Base-by-base conservation (phyloP, 352 stramenopile genomes). In the Globisporangium sylvaticum region DNA sequence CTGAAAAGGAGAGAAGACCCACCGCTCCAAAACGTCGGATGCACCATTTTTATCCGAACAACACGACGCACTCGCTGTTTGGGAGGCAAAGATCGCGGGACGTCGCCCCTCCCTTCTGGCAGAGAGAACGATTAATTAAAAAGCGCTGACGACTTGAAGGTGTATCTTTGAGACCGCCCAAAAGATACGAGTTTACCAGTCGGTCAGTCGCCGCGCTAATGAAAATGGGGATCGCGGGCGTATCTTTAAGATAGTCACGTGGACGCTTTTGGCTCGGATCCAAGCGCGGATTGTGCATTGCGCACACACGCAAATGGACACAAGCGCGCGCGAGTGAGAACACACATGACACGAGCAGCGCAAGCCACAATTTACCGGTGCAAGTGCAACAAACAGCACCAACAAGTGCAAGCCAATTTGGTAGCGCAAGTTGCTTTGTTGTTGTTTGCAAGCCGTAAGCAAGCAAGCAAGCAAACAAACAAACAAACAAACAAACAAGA, bases 231-330 rank as follows among this genome's bases (percentile, higher is more conserved):
- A 14, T 22, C 20, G 18, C 18, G 44, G 44, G 34, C 10, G 48
- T 55, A 55, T 55, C 48, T 54, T 54, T 54, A 42, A 42, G 29
- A 32, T 7, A 52, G 20, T 55, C 48, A 55, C 25, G 10, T 25
- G 48, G 48, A 55, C 48, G 22, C 48, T 55, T 55, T 31, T 55
- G 48, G 48, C 48, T 55, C 48, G 48, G 48, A 55, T 55, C 48
- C n/a, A 55, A 29, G 4, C 9, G 22, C 48, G 15, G 5, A 5
- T 25, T 4, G 37, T 5, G 44, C 20, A 53, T 53, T 27, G 44
- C 10, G 22, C 48, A 55, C 48, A 55, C 48, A 12, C 48, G 22
- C 48, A 55, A 55, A 29, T 25, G 22, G 48, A 55, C 48, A 55
- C n/a, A 24, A 55, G 10, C 9, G 14, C 14, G 31, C 9, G 31